Evolutionary conservation across 1,139 yeast genomes (phyloP).

Genomic region (Zygosaccharomyces pseudobailii): DNA sequence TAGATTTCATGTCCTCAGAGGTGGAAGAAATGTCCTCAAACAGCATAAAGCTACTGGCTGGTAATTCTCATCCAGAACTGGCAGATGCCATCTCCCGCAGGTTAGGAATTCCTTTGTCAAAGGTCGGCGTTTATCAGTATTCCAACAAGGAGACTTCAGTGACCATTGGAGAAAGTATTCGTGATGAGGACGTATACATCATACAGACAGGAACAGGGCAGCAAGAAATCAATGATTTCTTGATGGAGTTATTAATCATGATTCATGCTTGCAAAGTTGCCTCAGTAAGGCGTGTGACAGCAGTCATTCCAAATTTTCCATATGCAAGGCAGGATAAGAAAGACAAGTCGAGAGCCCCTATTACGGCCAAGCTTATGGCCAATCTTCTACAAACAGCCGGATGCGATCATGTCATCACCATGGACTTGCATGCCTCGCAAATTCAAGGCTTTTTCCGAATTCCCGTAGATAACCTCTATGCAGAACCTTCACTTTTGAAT

Average conservation of each 20-base stretch:
- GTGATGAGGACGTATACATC: constrained; percentile 75
- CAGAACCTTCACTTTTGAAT: constrained; percentile 70
- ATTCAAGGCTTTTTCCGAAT: constrained; percentile 79
- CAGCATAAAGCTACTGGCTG: constrained; percentile 66
- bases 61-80: constrained; percentile 87
- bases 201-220: constrained; percentile 70
- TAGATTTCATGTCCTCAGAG: constrained; percentile 11
- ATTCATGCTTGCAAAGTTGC: constrained; percentile 76
- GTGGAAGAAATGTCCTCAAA: constrained; percentile 30
- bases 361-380: constrained; percentile 74
- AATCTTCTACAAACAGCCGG: constrained; percentile 75
- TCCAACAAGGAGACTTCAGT: constrained; percentile 70
- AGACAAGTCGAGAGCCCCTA: constrained; percentile 77
- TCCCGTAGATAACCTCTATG: constrained; percentile 77
- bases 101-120: constrained; percentile 56
- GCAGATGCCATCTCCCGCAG: constrained; percentile 69
- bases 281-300: constrained; percentile 74
- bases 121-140: constrained; percentile 64
- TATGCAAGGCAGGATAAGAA: constrained; percentile 82
- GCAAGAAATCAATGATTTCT: constrained; percentile 56
- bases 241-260: constrained; percentile 67
- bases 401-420: constrained; percentile 73
- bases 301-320: constrained; percentile 75
- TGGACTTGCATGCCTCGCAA: constrained; percentile 82
- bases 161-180: constrained; percentile 66